Base-by-base conservation (phyloP, 148 eudicot genomes). In the Vaccinium corymbosum region DNA sequence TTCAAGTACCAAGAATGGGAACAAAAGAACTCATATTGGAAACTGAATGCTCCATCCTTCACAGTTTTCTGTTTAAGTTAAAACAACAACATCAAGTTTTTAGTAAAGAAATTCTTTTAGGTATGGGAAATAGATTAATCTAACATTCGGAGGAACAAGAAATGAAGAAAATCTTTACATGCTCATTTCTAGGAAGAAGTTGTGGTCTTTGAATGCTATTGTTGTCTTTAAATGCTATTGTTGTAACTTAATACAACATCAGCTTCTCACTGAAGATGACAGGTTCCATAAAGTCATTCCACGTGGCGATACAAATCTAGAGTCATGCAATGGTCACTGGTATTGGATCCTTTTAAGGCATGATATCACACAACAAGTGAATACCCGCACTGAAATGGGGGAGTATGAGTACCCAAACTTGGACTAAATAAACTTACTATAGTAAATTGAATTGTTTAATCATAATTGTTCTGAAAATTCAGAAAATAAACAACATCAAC, bases 41-140 rank as follows among this genome's bases (percentile, higher is more conserved):
- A 29, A 85, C 38, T 84, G 27, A 78, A 56, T 62, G 53, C 62
- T 56, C 20, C 59, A 19, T 72, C 59, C 14, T 77, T 32, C 38
- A 19, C 75, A 22, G 55, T 53, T n/a, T 56, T 35, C 72, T n/a
- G 32, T 62, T 22, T 8, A 62, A 42, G 35, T 81, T 66, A 9
- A 48, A 55, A 81, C 66, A 61, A 49, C 46, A 61, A 49, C 46
- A 49, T 48, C 82, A 80, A 61, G 38, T 17, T 83, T 35, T 20
- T 57, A 9, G 19, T 42, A 72, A 57, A 57, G 50, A 15, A 22
- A 53, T n/a, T 80, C 22, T 53, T 29, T 52, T 79, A 61, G 66
- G 66, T 61, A 61, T 20, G 27, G 27, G 66, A 19, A 61, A 20
- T 61, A 61, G 25, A 61, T 19, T 61, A 61, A 61, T 61, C 22